Percentiles rank a stretch among this genome's conserved stretches.
phyloP scores from a whole-genome alignment of 2,329 filamentous ascomycete species.

The Arthrobotrys megalospora region DNA sequence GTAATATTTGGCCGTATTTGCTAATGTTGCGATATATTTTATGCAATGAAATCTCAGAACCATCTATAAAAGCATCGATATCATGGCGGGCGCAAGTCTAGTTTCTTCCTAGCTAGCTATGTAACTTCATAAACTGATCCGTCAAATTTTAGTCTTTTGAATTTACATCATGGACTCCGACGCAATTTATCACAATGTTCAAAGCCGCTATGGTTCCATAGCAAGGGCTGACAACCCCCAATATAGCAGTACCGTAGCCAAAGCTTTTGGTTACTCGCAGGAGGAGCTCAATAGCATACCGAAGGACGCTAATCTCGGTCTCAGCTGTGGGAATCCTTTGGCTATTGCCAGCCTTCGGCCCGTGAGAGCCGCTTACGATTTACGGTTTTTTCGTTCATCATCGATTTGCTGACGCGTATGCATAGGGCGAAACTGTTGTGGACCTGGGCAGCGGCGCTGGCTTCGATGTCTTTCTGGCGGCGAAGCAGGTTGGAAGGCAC shows the following conservation, averaged over 20 bases:
- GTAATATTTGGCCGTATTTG: too few species aligned
- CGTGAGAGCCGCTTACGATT: slow-evolving; percentile 66
- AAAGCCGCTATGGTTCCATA: slow-evolving; percentile 22
- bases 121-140: too few species aligned
- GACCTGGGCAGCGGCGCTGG: slow-evolving; percentile 75
- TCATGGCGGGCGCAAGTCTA: too few species aligned
- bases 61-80: too few species aligned
- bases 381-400: not conserved
- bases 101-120: too few species aligned
- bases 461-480: slow-evolving; percentile 74
- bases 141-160: too few species aligned
- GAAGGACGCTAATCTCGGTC: slow-evolving; percentile 60
- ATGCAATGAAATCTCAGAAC: too few species aligned
- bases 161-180: slow-evolving; percentile 19
- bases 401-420: not conserved
- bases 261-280: slow-evolving; percentile 63
- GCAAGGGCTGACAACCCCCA: slow-evolving; percentile 22
- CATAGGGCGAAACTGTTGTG: slow-evolving; percentile 73
- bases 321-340: slow-evolving; percentile 64
- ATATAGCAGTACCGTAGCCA: slow-evolving; percentile 41
- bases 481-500: slow-evolving; percentile 70
- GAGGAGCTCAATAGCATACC: slow-evolving; percentile 62
- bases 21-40: too few species aligned
- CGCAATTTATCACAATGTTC: slow-evolving; percentile 25
- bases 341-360: slow-evolving; percentile 68